Conservation (phyloP, 306 rosid genomes). For the Carpinus fangiana region DNA sequence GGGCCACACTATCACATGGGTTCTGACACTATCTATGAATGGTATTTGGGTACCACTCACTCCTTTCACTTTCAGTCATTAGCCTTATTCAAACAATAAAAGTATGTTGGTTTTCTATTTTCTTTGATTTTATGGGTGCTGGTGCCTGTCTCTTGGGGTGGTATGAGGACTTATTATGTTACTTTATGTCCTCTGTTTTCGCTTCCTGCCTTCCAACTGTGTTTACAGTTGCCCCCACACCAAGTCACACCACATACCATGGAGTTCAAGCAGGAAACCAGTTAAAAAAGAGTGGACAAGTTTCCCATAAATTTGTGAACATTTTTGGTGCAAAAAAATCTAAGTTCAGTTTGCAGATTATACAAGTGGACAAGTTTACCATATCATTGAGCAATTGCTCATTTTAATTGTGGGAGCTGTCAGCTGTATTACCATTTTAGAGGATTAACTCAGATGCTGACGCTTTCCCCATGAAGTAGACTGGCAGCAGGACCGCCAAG, state of each 20-base stretch:
- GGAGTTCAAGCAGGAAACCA: background rate
- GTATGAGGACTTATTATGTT: background rate
- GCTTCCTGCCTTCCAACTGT: background rate
- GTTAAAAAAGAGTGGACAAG: background rate
- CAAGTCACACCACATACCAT: background rate
- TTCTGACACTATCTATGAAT: constrained; percentile 41
- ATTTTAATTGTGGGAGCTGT: background rate
- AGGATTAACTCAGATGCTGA: constrained; percentile 14
- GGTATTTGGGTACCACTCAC: constrained; percentile 18
- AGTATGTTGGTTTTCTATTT: constrained; percentile 8
- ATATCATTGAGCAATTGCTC: background rate
- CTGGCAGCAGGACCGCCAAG: constrained; percentile 14
- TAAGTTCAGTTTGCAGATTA: background rate
- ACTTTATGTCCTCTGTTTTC: background rate
- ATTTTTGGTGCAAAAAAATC: background rate
- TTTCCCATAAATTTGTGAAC: background rate
- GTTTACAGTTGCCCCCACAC: background rate
- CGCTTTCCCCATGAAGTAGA: constrained; percentile 11
- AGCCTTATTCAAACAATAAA: background rate
- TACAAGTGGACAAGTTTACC: background rate
- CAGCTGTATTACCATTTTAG: background rate
- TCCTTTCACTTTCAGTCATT: constrained; percentile 31
- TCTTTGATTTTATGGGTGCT: background rate
- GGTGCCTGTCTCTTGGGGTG: background rate
- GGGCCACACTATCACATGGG: constrained; percentile 49